Evolutionary conservation across 2,329 filamentous ascomycete genomes (phyloP), one percentile per base, ranked within the genome.

Genomic region (Coniochaeta sp.): DNA sequence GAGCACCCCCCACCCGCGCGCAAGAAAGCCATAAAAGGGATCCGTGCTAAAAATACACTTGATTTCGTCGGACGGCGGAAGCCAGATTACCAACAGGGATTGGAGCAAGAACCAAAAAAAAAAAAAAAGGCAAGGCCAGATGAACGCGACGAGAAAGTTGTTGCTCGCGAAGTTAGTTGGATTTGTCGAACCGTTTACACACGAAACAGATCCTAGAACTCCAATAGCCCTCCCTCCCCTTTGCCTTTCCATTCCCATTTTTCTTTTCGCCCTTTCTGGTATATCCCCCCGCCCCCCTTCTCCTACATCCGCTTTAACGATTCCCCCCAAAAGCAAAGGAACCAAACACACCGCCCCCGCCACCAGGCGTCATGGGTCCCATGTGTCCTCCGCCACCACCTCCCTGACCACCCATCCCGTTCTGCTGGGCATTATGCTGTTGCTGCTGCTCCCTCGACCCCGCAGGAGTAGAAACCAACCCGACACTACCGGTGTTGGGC

Each of bases 351-450:
- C 89, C 89, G 28, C 87, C 87, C 2, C 86, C 86, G 22, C 86
- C 88, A 28, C 90, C 89, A 1, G 91, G 91, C 8, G 91, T 95
- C 81, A 92, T 87, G 38, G 89, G 84, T 2, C 88, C 88, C 71
- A 88, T 85, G 54, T 38, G 31, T n/a, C 19, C 16, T 11, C n/a
- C 34, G 34, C 8, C 34, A 3, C 34, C 17, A 17, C 34, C 31
- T 26, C n/a, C 28, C 54, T 57, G 54, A 58, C 81, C 79, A 31
- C 70, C 74, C 69, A 80, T 74, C 58, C 77, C 83, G 69, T 81
- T 87, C 26, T 52, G 47, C 24, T 47, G 43, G 64, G 78, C 83
- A 72, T 85, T 81, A 65, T 84, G 64, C 6, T 74, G 63, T 72
- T 79, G 62, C 70, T 26, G 60, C 58, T 19, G 58, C 40, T 28